phyloP scores from a whole-genome alignment of 257 asterid genomes.

The Fraxinus anomala region DNA sequence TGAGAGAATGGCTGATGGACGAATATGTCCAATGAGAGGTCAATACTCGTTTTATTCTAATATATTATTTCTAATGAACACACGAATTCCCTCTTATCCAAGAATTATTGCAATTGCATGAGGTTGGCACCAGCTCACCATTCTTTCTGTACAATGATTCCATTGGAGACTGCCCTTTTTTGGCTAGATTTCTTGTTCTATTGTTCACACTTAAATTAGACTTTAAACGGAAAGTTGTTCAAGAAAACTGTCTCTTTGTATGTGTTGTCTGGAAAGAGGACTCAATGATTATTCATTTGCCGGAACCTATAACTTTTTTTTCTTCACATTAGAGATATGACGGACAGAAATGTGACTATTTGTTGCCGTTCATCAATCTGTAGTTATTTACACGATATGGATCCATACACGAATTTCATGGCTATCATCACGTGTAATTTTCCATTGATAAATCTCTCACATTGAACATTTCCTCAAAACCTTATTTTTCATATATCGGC shows the following conservation, averaged over 20 bases:
- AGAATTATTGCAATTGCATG: slow-evolving; percentile 18
- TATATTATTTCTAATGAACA: slow-evolving; percentile 29
- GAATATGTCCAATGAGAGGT: slow-evolving; percentile 20
- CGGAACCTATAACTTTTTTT: too few species aligned
- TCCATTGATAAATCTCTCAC: not conserved
- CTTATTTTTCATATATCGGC: not conserved
- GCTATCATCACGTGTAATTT: not conserved
- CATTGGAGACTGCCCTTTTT: too few species aligned
- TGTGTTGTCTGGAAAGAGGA: too few species aligned
- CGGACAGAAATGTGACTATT: not conserved
- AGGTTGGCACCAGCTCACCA: not conserved
- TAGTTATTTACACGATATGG: not conserved
- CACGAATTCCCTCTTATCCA: slow-evolving; percentile 23
- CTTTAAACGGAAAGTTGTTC: too few species aligned
- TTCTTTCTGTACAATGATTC: not conserved
- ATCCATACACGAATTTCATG: not conserved
- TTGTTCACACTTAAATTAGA: not conserved
- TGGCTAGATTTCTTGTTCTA: slow-evolving; percentile 7
- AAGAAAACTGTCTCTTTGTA: too few species aligned
- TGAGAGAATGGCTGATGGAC: slow-evolving; percentile 29
- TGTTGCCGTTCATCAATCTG: not conserved
- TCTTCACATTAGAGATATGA: not conserved
- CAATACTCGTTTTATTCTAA: slow-evolving; percentile 45
- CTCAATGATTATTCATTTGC: too few species aligned
- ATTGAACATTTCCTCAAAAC: not conserved